Percentiles rank a stretch among this genome's conserved stretches.
These are phyloP conservation scores for Psophocarpus tetragonolobus DNA, from an alignment of 306 rosid genomes.

Conservation along the genomic window DNA sequence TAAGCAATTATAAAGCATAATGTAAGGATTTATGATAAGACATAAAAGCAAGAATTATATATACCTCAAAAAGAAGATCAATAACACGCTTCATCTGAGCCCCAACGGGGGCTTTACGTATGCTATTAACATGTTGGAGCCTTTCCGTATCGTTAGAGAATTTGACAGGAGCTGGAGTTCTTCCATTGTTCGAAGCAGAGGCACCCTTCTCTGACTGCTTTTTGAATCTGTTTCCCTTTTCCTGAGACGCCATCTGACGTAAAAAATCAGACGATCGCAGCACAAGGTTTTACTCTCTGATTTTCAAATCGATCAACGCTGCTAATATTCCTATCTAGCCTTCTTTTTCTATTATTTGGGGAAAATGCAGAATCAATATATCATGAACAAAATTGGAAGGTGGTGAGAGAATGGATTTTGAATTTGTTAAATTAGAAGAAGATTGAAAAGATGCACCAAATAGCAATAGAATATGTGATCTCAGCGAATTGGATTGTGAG, in stretches of 20 bases:
- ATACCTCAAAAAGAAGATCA: conserved; percentile 82
- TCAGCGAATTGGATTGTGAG: background rate
- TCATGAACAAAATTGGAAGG: background rate
- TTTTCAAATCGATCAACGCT: background rate
- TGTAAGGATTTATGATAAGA: background rate
- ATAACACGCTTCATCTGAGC: conserved; percentile 98
- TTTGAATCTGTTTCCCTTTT: conserved; percentile 56
- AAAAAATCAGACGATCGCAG: background rate
- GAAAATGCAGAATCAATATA: background rate
- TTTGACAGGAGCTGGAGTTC: conserved; percentile 65
- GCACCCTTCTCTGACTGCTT: conserved; percentile 66
- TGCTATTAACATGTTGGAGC: conserved; percentile 83
- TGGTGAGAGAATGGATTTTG: background rate
- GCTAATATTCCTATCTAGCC: background rate
- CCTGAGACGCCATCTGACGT: conserved; percentile 67
- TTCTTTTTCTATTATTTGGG: background rate
- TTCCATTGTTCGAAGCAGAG: conserved; percentile 31
- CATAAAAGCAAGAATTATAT: background rate
- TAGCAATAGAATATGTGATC: background rate
- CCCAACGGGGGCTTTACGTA: conserved; percentile 84
- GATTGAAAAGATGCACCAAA: background rate
- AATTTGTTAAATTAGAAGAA: background rate
- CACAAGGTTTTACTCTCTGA: background rate
- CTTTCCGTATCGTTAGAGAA: conserved; percentile 94
- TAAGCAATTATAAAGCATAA: background rate